Conservation (phyloP, 805 yeast species). For the Millerozyma miso region DNA sequence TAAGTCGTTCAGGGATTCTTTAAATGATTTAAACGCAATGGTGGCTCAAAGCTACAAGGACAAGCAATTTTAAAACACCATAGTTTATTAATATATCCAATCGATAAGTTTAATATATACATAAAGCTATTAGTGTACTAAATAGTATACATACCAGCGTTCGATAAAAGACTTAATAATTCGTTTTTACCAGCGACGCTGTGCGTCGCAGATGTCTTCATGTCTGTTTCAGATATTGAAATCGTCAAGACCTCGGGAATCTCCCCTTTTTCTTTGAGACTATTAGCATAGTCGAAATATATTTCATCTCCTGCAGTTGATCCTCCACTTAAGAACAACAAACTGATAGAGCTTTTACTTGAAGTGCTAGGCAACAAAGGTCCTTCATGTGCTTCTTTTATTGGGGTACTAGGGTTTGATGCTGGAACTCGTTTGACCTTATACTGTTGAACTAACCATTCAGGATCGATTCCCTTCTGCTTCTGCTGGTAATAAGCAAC, state of each 20-base stretch:
- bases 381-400: constrained; percentile 1
- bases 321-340: constrained; percentile 61
- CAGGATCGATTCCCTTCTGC: constrained; percentile 10
- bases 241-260: constrained; percentile 54
- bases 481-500: constrained; percentile 30
- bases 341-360: constrained; percentile 18
- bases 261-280: constrained; percentile 28
- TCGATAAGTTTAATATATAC: neutral
- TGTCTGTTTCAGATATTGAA: constrained; percentile 43
- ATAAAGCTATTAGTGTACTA: neutral
- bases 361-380: constrained; percentile 2
- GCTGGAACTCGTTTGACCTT: constrained; percentile 18
- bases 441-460: constrained; percentile 19
- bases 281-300: constrained; percentile 51
- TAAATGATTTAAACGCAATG: constrained; percentile 52
- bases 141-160: neutral
- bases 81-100: neutral
- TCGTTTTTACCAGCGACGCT: constrained; percentile 70
- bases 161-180: constrained; percentile 48
- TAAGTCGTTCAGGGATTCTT: constrained; percentile 35
- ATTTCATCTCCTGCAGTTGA: constrained; percentile 68
- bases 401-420: constrained; percentile 13
- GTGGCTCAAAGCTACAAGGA: constrained; percentile 52
- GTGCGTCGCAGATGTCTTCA: constrained; percentile 56
- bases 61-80: constrained; percentile 23